Evolutionary conservation across 1,284 basidiomycete genomes (phyloP).

Genomic region (Papiliotrema nemorosa): DNA sequence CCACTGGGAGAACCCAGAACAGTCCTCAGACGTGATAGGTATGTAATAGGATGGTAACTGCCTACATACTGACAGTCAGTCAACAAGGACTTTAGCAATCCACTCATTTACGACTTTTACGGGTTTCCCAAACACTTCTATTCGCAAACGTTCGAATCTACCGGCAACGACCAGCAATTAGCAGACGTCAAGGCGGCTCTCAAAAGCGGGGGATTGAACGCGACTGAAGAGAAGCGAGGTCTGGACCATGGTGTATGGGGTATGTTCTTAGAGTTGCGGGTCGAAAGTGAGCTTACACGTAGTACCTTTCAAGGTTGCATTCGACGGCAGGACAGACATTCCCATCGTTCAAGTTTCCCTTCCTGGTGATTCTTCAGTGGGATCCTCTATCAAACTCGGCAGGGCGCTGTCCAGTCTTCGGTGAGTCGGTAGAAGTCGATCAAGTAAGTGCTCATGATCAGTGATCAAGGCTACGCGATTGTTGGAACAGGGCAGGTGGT

Average conservation of each 20-base stretch:
- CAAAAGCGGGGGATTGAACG: slow-evolving; percentile 25
- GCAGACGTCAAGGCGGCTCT: slow-evolving; percentile 32
- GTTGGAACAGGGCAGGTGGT: slow-evolving; percentile 44
- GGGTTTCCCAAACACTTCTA: slow-evolving; percentile 50
- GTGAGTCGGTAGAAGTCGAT: slow-evolving; percentile 3
- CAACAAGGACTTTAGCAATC: slow-evolving; percentile 43
- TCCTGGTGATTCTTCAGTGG: slow-evolving; percentile 39
- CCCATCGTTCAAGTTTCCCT: slow-evolving; percentile 51
- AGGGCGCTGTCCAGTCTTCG: slow-evolving; percentile 43
- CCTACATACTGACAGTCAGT: too few relatives aligned
- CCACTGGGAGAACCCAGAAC: slow-evolving; percentile 50
- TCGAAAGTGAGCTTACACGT: background rate
- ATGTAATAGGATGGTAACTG: slow-evolving; percentile 9
- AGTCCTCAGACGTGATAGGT: slow-evolving; percentile 27
- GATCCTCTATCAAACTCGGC: slow-evolving; percentile 47
- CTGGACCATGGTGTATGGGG: slow-evolving; percentile 53
- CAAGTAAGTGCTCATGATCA: background rate
- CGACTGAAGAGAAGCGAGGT: slow-evolving; percentile 36
- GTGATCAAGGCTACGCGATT: slow-evolving; percentile 42
- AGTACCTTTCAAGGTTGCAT: slow-evolving; percentile 51
- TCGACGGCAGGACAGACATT: slow-evolving; percentile 39
- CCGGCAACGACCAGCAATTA: slow-evolving; percentile 26
- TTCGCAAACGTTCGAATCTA: slow-evolving; percentile 41
- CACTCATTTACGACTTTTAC: slow-evolving; percentile 53
- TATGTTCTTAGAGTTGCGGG: slow-evolving; percentile 13